Conservation (phyloP, 306 rosid species). For the Cucumis sativus region Cucumber_9930_V3 NC_026656.2:13375001-13375500, state of each 20-base stretch:
- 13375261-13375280: background rate
- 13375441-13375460: conserved; percentile 81
- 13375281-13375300: conserved; percentile 3
- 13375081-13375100: no score
- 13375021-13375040: no score
- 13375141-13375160: no score
- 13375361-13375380: conserved; percentile 97
- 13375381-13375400: conserved; percentile 97
- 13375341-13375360: conserved; percentile 91
- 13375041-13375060: no score
- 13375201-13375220: background rate
- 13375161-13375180: background rate
- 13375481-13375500: conserved; percentile 88
- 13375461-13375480: conserved; percentile 71
- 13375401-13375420: conserved; percentile 91
- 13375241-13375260: background rate
- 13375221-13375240: background rate
- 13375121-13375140: no score
- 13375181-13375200: background rate
- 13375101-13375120: no score
- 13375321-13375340: conserved; percentile 98
- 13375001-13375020: background rate
- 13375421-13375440: conserved; percentile 85
- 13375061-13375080: no score
- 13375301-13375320: conserved; percentile 88